Evolutionary conservation across 805 yeast species (phyloP), one percentile per base, ranked within the genome.

Genomic region (Candida adriatica): DNA sequence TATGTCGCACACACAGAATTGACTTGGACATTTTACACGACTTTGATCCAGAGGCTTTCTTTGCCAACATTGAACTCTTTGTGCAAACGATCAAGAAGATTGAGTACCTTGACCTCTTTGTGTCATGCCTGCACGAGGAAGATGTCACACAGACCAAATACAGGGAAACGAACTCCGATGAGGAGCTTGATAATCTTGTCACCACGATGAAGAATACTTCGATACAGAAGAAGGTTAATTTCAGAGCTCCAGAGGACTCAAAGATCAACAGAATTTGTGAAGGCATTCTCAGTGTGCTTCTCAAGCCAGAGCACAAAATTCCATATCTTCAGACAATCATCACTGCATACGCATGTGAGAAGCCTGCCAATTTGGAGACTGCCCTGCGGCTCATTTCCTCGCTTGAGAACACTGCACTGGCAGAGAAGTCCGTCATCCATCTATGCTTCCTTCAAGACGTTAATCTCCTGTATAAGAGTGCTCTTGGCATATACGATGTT

Each of bases 371-470:
- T 46, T 66, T 87, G 30, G 72, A 66, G 20, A 79, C 75, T 18
- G 97, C 97, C 1, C 64, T 92, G 34, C 51, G 50, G 16, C 58
- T 83, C 31, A 78, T 87, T 35, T 68, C 79, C 2, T 49, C 70
- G 0, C 61, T 79, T 36, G 58, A 62, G 6, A 60, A 63, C 28
- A 59, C 63, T 25, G 65, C 60, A 7, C 70, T 70, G 26, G 55
- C 59, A 23, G 78, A 71, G 39, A 85, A 78, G 35, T 68, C 71
- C 22, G 73, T 90, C 17, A 77, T 85, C 25, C 96, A 92, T 51
- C 61, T 92, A 34, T 85, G 95, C 48, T 90, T 90, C 66, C 61
- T 92, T 36, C 86, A 82, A 49, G 99, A 90, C 57, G 94, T 87
- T 22, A 86, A 86, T 50, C 63, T 73, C 38, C 66, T 92, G 14